Evolutionary conservation across 2,329 filamentous ascomycete genomes (phyloP).

Genomic region (Leptodontidium sp.): DNA sequence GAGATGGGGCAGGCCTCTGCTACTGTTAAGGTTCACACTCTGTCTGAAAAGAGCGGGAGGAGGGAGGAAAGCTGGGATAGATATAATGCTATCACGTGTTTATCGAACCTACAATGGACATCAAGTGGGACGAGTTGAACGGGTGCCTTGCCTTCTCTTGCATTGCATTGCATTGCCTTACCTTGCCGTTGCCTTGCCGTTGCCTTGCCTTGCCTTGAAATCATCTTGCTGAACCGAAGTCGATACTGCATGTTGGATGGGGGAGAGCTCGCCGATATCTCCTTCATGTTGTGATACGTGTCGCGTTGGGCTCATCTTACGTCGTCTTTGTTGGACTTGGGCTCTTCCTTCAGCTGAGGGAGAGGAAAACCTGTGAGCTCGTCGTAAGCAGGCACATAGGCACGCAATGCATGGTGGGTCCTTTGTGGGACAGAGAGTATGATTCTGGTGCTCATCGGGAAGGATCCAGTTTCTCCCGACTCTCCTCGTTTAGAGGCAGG

Average conservation of each 20-base stretch:
- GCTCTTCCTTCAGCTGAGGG: slow-evolving; percentile 9
- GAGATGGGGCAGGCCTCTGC: slow-evolving; percentile 14
- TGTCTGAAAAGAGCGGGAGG: slow-evolving; percentile 27
- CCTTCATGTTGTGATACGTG: slow-evolving; percentile 20
- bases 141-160: not conserved
- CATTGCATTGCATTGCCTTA: not conserved
- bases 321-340: slow-evolving; percentile 22
- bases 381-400: slow-evolving; percentile 16
- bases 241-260: slow-evolving; percentile 12
- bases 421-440: slow-evolving; percentile 12
- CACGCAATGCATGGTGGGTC: not conserved
- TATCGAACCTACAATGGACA: slow-evolving; percentile 9
- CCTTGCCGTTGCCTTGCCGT: slow-evolving; percentile 1
- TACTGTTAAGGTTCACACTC: slow-evolving; percentile 17
- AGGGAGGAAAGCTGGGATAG: not conserved
- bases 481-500: slow-evolving; percentile 16
- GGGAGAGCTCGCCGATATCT: slow-evolving; percentile 9
- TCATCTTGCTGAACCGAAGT: slow-evolving; percentile 8
- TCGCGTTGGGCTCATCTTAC: slow-evolving; percentile 25
- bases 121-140: slow-evolving; percentile 9
- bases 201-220: slow-evolving; percentile 8
- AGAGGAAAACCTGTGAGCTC: not conserved
- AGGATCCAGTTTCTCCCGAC: slow-evolving; percentile 11
- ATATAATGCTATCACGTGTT: slow-evolving; percentile 5
- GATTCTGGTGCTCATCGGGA: not conserved